Evolutionary conservation across 176 grass and related monocot genomes (phyloP).

Genomic region (Rhipidocladum racemiflorum): DNA sequence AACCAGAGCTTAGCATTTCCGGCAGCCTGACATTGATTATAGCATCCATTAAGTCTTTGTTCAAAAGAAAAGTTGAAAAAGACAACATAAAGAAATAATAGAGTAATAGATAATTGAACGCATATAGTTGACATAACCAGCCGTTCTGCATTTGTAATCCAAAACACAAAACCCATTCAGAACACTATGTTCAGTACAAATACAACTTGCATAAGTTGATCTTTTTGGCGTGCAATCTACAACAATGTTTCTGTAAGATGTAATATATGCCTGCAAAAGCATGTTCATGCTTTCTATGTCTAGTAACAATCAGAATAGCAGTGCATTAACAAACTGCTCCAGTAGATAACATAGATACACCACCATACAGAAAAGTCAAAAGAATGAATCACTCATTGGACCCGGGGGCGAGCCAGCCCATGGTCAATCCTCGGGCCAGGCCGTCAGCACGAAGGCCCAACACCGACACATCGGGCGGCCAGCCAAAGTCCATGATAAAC

Average conservation of each 20-base stretch:
- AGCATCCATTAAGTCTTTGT: constrained; percentile 20
- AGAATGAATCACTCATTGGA: background rate
- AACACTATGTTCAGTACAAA: background rate
- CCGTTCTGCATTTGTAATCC: background rate
- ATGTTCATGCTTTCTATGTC: background rate
- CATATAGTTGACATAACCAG: background rate
- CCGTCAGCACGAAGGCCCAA: too few species aligned
- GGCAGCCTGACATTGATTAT: constrained; percentile 29
- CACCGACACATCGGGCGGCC: too few species aligned
- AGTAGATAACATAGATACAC: background rate
- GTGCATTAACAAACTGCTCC: constrained; percentile 4
- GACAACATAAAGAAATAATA: background rate
- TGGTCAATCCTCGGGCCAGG: too few species aligned
- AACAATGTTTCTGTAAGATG: background rate
- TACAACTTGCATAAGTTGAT: background rate
- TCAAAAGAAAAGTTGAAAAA: background rate
- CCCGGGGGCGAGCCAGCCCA: too few species aligned
- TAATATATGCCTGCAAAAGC: background rate
- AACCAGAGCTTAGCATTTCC: constrained; percentile 71
- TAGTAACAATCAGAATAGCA: background rate
- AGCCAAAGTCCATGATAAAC: too few species aligned
- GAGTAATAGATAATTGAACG: background rate
- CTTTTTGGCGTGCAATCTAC: background rate
- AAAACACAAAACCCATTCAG: background rate
- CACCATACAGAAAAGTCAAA: constrained; percentile 1